phyloP scores from a whole-genome alignment of 345 rosid genomes.

The Pugionium dolabratum region DNA sequence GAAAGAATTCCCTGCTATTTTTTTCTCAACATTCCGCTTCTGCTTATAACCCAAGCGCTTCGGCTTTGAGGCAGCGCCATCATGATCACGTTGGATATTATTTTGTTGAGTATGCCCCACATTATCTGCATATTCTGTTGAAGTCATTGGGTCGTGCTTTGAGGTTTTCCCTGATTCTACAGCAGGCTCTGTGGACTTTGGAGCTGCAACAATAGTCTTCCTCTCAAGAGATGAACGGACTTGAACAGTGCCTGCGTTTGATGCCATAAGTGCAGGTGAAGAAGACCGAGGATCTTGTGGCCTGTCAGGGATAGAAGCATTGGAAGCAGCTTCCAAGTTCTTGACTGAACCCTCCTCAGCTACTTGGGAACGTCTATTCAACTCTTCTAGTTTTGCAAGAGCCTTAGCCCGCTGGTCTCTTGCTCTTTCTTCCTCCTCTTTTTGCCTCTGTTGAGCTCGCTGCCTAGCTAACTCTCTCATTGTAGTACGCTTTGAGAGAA shows the following conservation, averaged over 20 bases:
- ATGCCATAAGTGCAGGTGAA: conserved; percentile 37
- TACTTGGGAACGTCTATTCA: conserved; percentile 68
- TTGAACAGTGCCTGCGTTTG: conserved; percentile 34
- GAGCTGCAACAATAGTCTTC: conserved; percentile 40
- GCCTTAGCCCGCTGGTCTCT: conserved; percentile 94
- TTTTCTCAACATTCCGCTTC: conserved; percentile 56
- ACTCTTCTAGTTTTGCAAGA: conserved; percentile 73
- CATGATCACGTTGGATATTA: conserved; percentile 41
- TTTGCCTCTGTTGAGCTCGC: conserved; percentile 64
- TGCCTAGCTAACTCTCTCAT: conserved; percentile 70
- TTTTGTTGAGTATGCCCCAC: conserved; percentile 39
- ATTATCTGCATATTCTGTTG: conserved; percentile 30
- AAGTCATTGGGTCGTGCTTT: conserved; percentile 32
- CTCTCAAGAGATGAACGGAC: conserved; percentile 31
- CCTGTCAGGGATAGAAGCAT: conserved; percentile 40
- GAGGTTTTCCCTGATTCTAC: conserved; percentile 40
- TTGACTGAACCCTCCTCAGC: conserved; percentile 43
- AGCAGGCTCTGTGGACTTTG: conserved; percentile 44
- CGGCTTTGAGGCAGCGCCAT: conserved; percentile 51
- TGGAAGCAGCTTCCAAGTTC: conserved; percentile 33
- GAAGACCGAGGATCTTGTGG: conserved; percentile 43
- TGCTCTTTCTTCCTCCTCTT: conserved; percentile 88
- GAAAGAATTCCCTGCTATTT: conserved; percentile 37
- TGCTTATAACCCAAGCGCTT: conserved; percentile 54
- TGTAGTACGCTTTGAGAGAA: conserved; percentile 46